phyloP scores from a whole-genome alignment of 495 filamentous ascomycete genomes.

The Penicillium fimorum region DNA sequence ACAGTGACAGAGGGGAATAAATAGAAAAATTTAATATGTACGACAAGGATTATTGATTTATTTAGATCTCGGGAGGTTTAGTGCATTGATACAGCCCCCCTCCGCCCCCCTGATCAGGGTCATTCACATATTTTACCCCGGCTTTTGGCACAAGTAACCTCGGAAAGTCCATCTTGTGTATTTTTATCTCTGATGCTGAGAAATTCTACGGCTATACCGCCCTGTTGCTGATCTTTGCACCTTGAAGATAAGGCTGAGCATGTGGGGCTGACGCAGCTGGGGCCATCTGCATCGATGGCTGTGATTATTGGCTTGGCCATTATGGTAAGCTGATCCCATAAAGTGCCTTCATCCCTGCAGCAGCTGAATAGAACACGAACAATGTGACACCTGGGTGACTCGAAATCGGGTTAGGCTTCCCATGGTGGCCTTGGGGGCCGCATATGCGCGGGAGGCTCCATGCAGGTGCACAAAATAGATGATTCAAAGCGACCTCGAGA shows the following conservation, averaged over 20 bases:
- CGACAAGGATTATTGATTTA: neutral
- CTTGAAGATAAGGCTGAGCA: neutral
- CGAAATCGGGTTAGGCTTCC: conserved; percentile 1
- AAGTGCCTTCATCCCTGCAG: neutral
- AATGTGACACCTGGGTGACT: neutral
- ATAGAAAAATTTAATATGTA: neutral
- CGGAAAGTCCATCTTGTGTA: neutral
- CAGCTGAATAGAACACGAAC: conserved; percentile 3
- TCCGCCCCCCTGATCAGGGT: neutral
- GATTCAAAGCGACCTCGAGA: neutral
- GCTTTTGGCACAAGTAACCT: neutral
- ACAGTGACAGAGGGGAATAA: neutral
- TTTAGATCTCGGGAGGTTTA: neutral
- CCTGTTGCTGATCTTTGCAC: neutral
- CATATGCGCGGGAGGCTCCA: neutral
- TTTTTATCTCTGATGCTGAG: neutral
- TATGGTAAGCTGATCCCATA: neutral
- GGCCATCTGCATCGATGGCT: neutral
- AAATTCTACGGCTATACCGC: no score
- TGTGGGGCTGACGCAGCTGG: neutral
- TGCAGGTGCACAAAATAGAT: neutral
- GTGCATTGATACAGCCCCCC: neutral
- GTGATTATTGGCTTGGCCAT: neutral
- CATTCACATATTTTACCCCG: neutral
- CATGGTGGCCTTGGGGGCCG: neutral